A percentile compares a stretch with the other conserved stretches of the same genome.
Conservation (phyloP, 768 basidiomycete genomes). For the Hygrocybe punicea region DNA sequence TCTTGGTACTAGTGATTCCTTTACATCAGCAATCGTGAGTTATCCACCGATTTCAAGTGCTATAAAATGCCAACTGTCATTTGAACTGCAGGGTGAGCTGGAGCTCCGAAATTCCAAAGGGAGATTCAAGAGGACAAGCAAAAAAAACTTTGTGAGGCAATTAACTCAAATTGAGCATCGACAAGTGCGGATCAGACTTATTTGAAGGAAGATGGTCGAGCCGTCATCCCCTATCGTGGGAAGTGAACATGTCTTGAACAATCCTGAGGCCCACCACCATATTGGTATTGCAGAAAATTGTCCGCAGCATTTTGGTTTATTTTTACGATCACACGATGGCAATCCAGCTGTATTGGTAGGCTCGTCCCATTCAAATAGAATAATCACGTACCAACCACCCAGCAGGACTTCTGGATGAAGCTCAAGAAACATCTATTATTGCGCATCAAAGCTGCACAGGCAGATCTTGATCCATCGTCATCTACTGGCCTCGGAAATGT, state of each 20-base stretch:
- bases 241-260: no score
- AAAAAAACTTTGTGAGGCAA: no score
- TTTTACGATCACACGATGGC: background rate
- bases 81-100: no score
- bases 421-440: constrained; percentile 25
- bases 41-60: no score
- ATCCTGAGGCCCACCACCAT: background rate
- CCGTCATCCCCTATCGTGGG: no score
- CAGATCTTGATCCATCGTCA: background rate
- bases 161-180: constrained; percentile 19
- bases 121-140: no score
- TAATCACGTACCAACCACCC: background rate
- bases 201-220: no score
- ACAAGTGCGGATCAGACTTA: background rate
- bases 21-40: constrained; percentile 32
- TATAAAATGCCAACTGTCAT: no score
- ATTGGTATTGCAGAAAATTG: background rate
- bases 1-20: constrained; percentile 36
- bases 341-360: constrained; percentile 1
- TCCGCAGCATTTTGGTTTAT: background rate
- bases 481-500: background rate
- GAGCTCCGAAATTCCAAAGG: no score
- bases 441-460: background rate
- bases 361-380: background rate
- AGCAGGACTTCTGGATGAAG: constrained; percentile 26